These are phyloP conservation scores for Cyanidiococcus yangmingshanensis DNA, from an alignment of 23 red algal genomes.

Conservation along the genomic window DNA sequence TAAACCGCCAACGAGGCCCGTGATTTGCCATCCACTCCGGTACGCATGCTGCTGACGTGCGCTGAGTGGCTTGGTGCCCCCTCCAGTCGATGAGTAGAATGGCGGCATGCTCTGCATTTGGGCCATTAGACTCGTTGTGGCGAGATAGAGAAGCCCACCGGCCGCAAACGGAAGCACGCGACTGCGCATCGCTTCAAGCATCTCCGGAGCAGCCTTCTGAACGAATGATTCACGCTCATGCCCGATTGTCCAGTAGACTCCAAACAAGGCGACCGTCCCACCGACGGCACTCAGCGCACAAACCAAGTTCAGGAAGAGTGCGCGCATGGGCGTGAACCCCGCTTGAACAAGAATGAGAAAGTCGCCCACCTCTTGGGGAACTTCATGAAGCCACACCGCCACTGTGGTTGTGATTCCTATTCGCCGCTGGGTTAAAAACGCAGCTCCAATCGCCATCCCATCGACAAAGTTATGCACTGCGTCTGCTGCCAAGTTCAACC, in stretches of 20 bases:
- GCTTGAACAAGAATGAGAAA: conserved; percentile 46
- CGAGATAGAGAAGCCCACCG: conserved; percentile 67
- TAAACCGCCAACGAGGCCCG: background rate
- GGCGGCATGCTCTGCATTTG: conserved; percentile 16
- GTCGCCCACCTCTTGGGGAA: conserved; percentile 83
- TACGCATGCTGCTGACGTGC: background rate
- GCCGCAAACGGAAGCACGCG: conserved; percentile 44
- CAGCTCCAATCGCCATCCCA: conserved; percentile 50
- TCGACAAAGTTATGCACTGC: conserved; percentile 82
- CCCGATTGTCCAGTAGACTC: conserved; percentile 1
- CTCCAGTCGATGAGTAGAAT: background rate
- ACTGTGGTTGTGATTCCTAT: conserved; percentile 32
- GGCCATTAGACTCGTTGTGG: conserved; percentile 46
- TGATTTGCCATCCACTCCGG: background rate
- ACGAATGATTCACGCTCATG: conserved; percentile 14
- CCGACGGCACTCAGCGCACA: conserved; percentile 39
- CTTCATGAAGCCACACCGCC: conserved; percentile 65
- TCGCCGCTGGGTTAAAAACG: conserved; percentile 31
- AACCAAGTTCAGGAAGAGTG: conserved; percentile 40
- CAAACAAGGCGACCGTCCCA: conserved; percentile 32
- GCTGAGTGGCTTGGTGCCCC: background rate
- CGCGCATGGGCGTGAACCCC: conserved; percentile 32
- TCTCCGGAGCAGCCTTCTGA: background rate
- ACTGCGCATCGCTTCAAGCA: background rate
- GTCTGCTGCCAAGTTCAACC: conserved; percentile 66